phyloP scores from a whole-genome alignment of 805 yeast species.

The Metschnikowia continentalis region DNA sequence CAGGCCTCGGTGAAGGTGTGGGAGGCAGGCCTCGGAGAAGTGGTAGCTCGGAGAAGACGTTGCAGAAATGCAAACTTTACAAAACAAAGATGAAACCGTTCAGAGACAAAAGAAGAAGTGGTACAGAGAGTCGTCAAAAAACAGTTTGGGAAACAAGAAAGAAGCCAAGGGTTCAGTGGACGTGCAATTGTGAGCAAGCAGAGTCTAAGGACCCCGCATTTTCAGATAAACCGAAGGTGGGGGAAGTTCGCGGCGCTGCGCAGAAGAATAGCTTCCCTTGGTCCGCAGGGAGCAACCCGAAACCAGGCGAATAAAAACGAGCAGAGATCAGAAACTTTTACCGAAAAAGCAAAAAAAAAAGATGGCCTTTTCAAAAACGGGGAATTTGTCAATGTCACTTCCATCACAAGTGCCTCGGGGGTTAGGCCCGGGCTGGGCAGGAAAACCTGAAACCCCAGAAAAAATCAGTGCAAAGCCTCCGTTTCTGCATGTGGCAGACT shows the following conservation, averaged over 20 bases:
- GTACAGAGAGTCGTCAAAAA: not conserved
- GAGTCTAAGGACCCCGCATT: slow-evolving; percentile 1
- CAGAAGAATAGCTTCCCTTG: slow-evolving; percentile 1
- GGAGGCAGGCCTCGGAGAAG: not conserved
- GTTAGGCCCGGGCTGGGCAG: not conserved
- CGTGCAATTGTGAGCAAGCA: not conserved
- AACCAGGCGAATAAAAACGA: not conserved
- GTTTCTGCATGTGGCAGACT: too few relatives aligned
- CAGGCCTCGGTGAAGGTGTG: not conserved
- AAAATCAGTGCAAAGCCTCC: too few relatives aligned
- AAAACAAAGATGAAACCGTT: not conserved
- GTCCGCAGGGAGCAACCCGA: slow-evolving; percentile 2
- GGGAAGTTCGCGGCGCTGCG: slow-evolving; percentile 4
- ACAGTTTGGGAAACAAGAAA: not conserved
- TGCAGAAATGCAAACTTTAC: not conserved
- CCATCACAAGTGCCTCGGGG: not conserved
- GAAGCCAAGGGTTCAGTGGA: not conserved
- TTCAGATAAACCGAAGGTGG: slow-evolving; percentile 2
- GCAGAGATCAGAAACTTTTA: not conserved
- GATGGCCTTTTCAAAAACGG: too few relatives aligned
- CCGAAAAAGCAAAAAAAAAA: not conserved
- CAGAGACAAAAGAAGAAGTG: not conserved
- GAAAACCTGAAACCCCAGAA: not conserved
- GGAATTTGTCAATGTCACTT: too few relatives aligned
- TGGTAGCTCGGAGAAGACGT: not conserved